phyloP scores from a whole-genome alignment of 1,284 basidiomycete genomes.

The Cryptococcus sp. region DNA sequence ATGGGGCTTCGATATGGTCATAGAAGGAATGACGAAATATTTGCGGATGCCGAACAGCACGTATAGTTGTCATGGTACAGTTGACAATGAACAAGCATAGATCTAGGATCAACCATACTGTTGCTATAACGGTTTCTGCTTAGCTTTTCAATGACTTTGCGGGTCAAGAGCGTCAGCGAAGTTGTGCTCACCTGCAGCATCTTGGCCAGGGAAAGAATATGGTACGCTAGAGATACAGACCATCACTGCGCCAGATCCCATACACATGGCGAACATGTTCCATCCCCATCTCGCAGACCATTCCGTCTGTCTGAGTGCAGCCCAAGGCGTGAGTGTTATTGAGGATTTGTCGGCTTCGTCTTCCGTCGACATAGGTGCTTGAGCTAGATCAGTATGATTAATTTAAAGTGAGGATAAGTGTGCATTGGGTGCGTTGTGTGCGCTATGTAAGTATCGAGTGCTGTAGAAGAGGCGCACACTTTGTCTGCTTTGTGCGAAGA shows the following conservation, averaged over 20 bases:
- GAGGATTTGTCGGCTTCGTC: too few species aligned
- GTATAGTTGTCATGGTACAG: constrained; percentile 14
- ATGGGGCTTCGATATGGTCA: constrained; percentile 26
- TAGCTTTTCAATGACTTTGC: too few species aligned
- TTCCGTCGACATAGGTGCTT: too few species aligned
- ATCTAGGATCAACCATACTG: constrained; percentile 19
- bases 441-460: too few species aligned
- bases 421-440: too few species aligned
- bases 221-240: constrained; percentile 20
- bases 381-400: too few species aligned
- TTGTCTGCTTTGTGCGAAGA: too few species aligned
- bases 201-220: constrained; percentile 24
- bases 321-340: too few species aligned
- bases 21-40: constrained; percentile 28
- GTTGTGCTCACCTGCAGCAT: constrained; percentile 16
- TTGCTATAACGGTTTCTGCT: constrained; percentile 7
- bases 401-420: too few species aligned
- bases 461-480: too few species aligned
- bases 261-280: constrained; percentile 23
- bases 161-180: too few species aligned
- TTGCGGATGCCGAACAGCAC: constrained; percentile 18
- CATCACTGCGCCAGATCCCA: constrained; percentile 24
- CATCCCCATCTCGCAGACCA: constrained; percentile 3
- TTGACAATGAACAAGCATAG: constrained; percentile 19
- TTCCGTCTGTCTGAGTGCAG: constrained; percentile 2